Conservation (phyloP, 1,139 yeast genomes). For the Scheffersomyces segobiensis region DNA sequence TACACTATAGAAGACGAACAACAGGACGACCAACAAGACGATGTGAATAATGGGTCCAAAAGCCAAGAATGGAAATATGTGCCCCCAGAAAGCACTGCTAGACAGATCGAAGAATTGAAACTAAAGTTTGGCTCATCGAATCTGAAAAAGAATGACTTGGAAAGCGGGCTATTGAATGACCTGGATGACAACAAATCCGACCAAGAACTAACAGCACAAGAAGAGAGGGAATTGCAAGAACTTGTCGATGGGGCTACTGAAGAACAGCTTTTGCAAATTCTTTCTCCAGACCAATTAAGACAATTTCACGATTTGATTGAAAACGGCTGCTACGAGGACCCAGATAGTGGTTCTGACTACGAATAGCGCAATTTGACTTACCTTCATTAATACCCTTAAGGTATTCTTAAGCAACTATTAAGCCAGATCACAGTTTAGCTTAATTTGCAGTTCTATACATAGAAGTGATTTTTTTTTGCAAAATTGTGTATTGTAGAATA, state of each 20-base stretch:
- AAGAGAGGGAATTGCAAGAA: constrained; percentile 5
- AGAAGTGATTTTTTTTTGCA: not conserved
- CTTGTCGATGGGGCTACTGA: constrained; percentile 3
- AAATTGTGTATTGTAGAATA: no score
- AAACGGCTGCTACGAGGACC: not conserved
- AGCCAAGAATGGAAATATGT: not conserved
- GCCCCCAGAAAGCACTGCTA: not conserved
- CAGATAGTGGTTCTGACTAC: not conserved
- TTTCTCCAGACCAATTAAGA: constrained; percentile 7
- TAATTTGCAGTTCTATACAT: not conserved
- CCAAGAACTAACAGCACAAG: constrained; percentile 7
- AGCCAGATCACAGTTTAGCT: not conserved
- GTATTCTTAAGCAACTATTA: not conserved
- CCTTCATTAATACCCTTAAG: not conserved
- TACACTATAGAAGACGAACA: not conserved
- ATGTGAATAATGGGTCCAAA: not conserved
- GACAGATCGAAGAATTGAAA: not conserved
- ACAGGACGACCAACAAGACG: not conserved
- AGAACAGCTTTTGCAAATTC: constrained; percentile 4
- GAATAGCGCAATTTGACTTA: not conserved
- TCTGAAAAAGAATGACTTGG: not conserved
- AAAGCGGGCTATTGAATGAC: constrained; percentile 1
- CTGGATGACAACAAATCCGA: constrained; percentile 4
- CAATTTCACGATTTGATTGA: constrained; percentile 3
- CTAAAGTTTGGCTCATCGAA: not conserved